phyloP scores from a whole-genome alignment of 768 basidiomycete species.

The Vararia minispora region DNA sequence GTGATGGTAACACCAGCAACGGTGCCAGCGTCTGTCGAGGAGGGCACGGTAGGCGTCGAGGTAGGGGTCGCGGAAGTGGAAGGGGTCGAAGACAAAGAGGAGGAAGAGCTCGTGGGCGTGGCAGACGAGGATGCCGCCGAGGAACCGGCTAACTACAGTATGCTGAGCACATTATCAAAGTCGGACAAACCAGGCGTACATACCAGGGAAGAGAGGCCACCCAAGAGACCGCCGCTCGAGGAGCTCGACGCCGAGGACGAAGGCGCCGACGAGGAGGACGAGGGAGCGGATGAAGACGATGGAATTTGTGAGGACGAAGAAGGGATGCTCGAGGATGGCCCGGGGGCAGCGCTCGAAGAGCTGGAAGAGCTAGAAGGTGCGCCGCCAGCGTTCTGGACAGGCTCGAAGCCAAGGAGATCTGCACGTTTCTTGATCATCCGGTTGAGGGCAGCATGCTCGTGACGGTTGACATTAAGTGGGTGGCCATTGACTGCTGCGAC shows the following conservation, averaged over 20 bases:
- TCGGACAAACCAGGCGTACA: too few species aligned
- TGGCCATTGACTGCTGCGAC: slow-evolving; percentile 36
- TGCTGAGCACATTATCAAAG: too few species aligned
- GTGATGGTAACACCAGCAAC: slow-evolving; percentile 18
- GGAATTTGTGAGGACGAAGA: slow-evolving; percentile 7
- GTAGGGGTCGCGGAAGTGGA: slow-evolving; percentile 8
- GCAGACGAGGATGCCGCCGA: slow-evolving; percentile 3
- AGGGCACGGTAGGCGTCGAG: slow-evolving; percentile 6
- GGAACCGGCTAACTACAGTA: not conserved
- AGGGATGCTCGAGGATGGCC: slow-evolving; percentile 17
- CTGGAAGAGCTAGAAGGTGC: slow-evolving; percentile 19
- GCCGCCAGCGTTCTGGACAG: not conserved
- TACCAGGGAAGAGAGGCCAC: too few species aligned
- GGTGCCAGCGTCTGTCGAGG: not conserved
- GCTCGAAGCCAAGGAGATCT: slow-evolving; percentile 17
- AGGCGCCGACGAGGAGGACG: slow-evolving; percentile 4
- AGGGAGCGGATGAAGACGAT: slow-evolving; percentile 8
- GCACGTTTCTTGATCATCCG: slow-evolving; percentile 63
- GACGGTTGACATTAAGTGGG: slow-evolving; percentile 27
- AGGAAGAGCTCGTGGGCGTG: slow-evolving; percentile 7
- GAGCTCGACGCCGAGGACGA: slow-evolving; percentile 10
- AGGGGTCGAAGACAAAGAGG: slow-evolving; percentile 12
- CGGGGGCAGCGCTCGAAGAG: slow-evolving; percentile 15
- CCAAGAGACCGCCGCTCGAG: slow-evolving; percentile 1
- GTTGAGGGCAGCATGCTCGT: slow-evolving; percentile 46